Conservation (phyloP, 192 early-diverging fungal species). For the Entophlyctis luteolus region DNA sequence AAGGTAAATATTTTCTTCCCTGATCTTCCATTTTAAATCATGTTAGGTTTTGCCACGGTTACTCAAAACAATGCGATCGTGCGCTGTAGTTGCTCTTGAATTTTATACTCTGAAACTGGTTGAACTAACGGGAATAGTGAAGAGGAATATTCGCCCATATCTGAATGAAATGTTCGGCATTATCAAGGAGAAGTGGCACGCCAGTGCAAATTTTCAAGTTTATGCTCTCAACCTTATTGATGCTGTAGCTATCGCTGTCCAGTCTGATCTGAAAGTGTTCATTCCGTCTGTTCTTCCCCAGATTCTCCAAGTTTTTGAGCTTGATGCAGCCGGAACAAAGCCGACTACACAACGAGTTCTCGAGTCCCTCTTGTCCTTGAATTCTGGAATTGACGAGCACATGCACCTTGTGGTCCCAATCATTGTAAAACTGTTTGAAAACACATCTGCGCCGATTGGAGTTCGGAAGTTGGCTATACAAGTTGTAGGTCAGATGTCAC, state of each 20-base stretch:
- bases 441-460: slow-evolving; percentile 44
- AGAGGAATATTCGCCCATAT: slow-evolving; percentile 72
- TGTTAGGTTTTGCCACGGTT: slow-evolving; percentile 44
- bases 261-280: slow-evolving; percentile 74
- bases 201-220: slow-evolving; percentile 54
- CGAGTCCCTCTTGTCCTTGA: slow-evolving; percentile 66
- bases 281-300: slow-evolving; percentile 65
- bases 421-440: slow-evolving; percentile 69
- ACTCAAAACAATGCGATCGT: slow-evolving; percentile 64
- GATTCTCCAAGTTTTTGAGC: slow-evolving; percentile 68
- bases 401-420: slow-evolving; percentile 75
- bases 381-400: slow-evolving; percentile 71
- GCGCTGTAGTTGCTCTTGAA: slow-evolving; percentile 60
- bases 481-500: slow-evolving; percentile 57
- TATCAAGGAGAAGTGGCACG: slow-evolving; percentile 62
- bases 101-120: slow-evolving; percentile 76
- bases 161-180: slow-evolving; percentile 67
- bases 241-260: slow-evolving; percentile 65
- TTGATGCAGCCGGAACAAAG: slow-evolving; percentile 39
- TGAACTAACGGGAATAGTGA: slow-evolving; percentile 64
- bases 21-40: no score
- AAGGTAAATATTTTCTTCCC: slow-evolving; percentile 46
- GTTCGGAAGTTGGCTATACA: slow-evolving; percentile 56
- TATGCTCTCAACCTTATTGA: slow-evolving; percentile 70
- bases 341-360: slow-evolving; percentile 54